Evolutionary conservation across 768 basidiomycete species (phyloP).

Genomic region (Stropharia rugosoannulata): DNA sequence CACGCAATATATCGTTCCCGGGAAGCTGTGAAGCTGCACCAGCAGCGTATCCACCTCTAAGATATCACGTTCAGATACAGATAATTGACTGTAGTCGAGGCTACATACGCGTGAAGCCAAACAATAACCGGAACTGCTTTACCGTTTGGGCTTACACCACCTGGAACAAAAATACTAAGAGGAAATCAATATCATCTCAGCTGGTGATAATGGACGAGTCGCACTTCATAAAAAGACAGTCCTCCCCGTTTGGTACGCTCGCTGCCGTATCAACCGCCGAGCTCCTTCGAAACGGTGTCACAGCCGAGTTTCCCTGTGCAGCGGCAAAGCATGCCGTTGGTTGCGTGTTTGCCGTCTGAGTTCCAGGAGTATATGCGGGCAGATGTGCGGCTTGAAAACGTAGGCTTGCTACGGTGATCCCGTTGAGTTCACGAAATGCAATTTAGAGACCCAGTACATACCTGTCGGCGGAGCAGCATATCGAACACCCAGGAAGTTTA

Average conservation of each 20-base stretch:
- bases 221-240: conserved; percentile 26
- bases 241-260: too few species aligned
- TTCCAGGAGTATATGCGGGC: conserved; percentile 23
- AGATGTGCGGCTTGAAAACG: conserved; percentile 34
- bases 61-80: background rate
- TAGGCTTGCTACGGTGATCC: conserved; percentile 21
- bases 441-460: conserved; percentile 12
- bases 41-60: conserved; percentile 30
- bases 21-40: conserved; percentile 27
- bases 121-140: conserved; percentile 37
- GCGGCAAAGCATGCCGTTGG: conserved; percentile 32
- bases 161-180: conserved; percentile 35
- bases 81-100: background rate
- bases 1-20: conserved; percentile 34
- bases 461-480: conserved; percentile 52
- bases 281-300: conserved; percentile 28
- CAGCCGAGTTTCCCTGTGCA: conserved; percentile 23
- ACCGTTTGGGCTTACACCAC: conserved; percentile 17
- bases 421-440: background rate
- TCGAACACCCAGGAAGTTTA: conserved; percentile 41
- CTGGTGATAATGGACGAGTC: background rate
- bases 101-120: conserved; percentile 41
- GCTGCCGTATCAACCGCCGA: too few species aligned
- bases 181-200: background rate
- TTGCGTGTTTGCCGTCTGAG: conserved; percentile 30